These are phyloP conservation scores for Pythium oligandrum DNA, from an alignment of 352 stramenopile genomes.

Conservation along the genomic window DNA sequence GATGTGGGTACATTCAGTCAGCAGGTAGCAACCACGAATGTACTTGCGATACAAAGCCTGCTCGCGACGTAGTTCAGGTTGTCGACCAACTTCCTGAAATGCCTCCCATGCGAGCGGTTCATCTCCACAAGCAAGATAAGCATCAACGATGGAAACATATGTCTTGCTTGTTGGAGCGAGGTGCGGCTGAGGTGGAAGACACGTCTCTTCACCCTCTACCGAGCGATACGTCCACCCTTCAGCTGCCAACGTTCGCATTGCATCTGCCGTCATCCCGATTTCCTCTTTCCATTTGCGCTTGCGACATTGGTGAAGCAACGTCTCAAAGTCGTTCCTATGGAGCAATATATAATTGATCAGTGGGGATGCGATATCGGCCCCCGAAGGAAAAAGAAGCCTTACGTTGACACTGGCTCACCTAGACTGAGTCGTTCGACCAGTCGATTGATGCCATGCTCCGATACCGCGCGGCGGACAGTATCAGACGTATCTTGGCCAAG, in stretches of 20 bases:
- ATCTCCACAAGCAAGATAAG: slow-evolving; percentile 65
- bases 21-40: slow-evolving; percentile 56
- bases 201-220: background rate
- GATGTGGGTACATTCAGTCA: slow-evolving; percentile 60
- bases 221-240: slow-evolving; percentile 28
- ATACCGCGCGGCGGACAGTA: slow-evolving; percentile 56
- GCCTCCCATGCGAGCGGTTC: slow-evolving; percentile 52
- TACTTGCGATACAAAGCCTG: slow-evolving; percentile 67
- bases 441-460: slow-evolving; percentile 64
- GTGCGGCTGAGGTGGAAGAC: slow-evolving; percentile 36
- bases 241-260: slow-evolving; percentile 42
- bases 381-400: slow-evolving; percentile 7
- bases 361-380: background rate
- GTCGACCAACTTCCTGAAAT: slow-evolving; percentile 38
- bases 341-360: slow-evolving; percentile 1
- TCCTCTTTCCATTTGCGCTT: slow-evolving; percentile 83
- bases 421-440: slow-evolving; percentile 45
- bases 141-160: slow-evolving; percentile 66
- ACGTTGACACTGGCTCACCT: slow-evolving; percentile 53
- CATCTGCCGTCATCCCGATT: slow-evolving; percentile 48
- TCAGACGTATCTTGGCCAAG: slow-evolving; percentile 60
- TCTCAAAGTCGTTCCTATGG: slow-evolving; percentile 74
- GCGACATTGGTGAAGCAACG: slow-evolving; percentile 74
- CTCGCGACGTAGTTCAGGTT: slow-evolving; percentile 35
- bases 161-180: slow-evolving; percentile 58